Conservation (phyloP, 345 rosid genomes). For the Eucalyptus sp. region DNA sequence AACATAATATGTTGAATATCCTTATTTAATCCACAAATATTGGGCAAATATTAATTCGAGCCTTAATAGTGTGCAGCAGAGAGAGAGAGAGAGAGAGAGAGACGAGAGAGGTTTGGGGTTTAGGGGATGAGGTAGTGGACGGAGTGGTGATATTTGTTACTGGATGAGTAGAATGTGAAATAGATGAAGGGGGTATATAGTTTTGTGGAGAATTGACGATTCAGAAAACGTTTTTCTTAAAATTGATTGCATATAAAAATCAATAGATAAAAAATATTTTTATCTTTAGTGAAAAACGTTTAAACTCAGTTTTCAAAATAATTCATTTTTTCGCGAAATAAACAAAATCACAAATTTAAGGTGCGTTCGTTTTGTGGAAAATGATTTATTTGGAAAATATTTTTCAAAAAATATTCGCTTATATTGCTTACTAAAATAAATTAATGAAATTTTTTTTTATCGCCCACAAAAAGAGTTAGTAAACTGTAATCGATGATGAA, state of each 20-base stretch:
- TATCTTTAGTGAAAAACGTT: rapidly evolving
- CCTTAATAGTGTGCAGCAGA: background rate
- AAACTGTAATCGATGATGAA: no score
- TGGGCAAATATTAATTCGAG: background rate
- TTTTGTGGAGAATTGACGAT: no score
- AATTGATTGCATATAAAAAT: background rate
- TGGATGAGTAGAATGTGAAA: background rate
- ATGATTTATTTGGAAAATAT: no score
- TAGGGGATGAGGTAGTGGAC: no score
- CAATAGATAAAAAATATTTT: background rate
- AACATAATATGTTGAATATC: background rate
- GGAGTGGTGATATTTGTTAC: rapidly evolving
- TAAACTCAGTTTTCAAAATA: no score
- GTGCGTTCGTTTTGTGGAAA: rapidly evolving
- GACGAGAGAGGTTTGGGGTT: no score
- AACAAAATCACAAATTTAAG: no score
- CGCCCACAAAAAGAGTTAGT: no score
- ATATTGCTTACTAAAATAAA: no score
- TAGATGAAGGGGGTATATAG: no score
- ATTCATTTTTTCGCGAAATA: no score
- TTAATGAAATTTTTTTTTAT: rapidly evolving
- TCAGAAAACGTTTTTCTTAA: rapidly evolving
- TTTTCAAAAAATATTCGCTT: no score
- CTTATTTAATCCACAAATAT: background rate
- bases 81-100: background rate